Evolutionary conservation across 169 alveolate species (phyloP).

Genomic region (Plasmodium sp.): DNA sequence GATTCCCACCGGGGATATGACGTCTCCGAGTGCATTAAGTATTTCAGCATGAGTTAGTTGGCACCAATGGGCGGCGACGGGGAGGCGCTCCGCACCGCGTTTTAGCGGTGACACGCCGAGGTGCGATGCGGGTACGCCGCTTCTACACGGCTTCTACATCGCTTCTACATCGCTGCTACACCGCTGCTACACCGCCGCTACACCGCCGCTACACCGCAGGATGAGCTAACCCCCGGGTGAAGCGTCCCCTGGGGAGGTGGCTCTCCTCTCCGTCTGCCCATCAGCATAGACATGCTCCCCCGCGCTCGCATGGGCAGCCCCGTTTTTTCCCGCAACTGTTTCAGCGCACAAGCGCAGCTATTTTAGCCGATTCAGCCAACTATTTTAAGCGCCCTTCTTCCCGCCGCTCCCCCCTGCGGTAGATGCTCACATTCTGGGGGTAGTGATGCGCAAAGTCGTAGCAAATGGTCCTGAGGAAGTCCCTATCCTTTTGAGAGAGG

Average conservation of each 20-base stretch:
- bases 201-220: not conserved
- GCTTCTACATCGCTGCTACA: not conserved
- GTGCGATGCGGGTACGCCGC: not conserved
- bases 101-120: not conserved
- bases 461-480: constrained; percentile 33
- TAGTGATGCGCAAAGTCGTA: constrained; percentile 5
- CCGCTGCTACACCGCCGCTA: no score
- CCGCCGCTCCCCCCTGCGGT: not conserved
- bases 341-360: not conserved
- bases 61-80: not conserved
- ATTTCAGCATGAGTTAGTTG: not conserved
- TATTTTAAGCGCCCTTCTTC: not conserved
- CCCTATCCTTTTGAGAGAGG: constrained; percentile 14
- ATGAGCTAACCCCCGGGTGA: not conserved
- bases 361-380: not conserved
- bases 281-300: not conserved
- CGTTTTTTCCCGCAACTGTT: not conserved
- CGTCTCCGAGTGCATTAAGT: not conserved
- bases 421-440: constrained; percentile 42
- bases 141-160: not conserved
- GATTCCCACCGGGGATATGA: not conserved
- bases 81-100: not conserved
- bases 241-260: not conserved
- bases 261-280: not conserved
- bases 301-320: not conserved